Base-by-base conservation (phyloP, 164 flowering plant species). In the Dillenia suffruticosa region DNA sequence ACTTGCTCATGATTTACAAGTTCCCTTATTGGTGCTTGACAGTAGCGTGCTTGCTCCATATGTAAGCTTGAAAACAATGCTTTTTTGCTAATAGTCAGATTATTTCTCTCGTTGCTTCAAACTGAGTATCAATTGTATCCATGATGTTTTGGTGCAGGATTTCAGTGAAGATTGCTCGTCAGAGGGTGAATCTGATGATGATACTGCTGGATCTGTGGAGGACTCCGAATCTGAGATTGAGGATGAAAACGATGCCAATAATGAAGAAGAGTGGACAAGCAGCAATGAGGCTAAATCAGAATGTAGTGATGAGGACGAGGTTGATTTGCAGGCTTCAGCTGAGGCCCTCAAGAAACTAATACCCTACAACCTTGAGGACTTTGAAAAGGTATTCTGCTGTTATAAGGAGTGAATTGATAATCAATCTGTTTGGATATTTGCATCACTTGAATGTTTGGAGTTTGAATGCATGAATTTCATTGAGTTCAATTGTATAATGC, bases 31-130 rank as follows among this genome's bases (percentile, higher is more conserved):
- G 74, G 80, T 95, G 72, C 87, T 95, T 76, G 97, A 95, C 64
- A 82, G 97, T 79, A 92, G 82, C 66, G 72, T 88, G 67, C 92
- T 95, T 71, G 94, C 97, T 69, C 92, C 97, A 51, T 82, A 77
- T 76, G 99, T 95, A 84, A 83, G 96, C 63, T 71, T 62, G 10
- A 11, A 32, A 47, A 63, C 66, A n/a, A 17, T 46, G 44, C 44
- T 53, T 32, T 32, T 32, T 32, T 32, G 5, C 40, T 32, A 5
- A 32, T 32, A 32, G 40, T 32, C 7, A 32, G 40, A 32, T 32
- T 32, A 4, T 32, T 5, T 32, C 40, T 32, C 40, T 32, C 6
- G 6, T 32, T 32, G 5, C 40, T 32, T 32, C 40, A 4, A 5
- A 32, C 40, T 32, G 40, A 5, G 40, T 7, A 32, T 32, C 40